phyloP scores from a whole-genome alignment of 768 basidiomycete species.

The Mycena crocata region DNA sequence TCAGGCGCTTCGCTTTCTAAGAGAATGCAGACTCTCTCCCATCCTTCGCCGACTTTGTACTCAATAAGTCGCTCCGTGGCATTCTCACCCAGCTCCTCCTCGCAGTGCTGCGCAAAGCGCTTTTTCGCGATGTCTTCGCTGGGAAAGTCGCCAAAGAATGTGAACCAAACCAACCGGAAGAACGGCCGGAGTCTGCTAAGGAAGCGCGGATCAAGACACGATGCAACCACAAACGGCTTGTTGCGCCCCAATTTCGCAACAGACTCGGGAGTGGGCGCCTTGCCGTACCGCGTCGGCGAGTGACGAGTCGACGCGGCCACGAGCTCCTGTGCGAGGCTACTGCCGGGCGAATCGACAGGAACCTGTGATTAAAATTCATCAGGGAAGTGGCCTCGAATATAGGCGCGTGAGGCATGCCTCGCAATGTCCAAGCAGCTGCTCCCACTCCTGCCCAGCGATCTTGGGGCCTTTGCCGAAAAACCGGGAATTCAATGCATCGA shows the following conservation, averaged over 20 bases:
- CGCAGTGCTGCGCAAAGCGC: slow-evolving; percentile 18
- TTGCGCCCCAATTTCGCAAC: slow-evolving; percentile 28
- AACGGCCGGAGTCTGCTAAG: slow-evolving; percentile 24
- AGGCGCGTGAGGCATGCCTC: neutral
- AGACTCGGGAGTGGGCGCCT: neutral
- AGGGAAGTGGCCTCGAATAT: neutral
- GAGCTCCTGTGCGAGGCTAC: slow-evolving; percentile 23
- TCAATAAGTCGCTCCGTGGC: slow-evolving; percentile 23
- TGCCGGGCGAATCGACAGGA: neutral
- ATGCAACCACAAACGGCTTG: slow-evolving; percentile 28
- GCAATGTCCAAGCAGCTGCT: slow-evolving; percentile 27
- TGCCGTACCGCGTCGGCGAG: slow-evolving; percentile 1
- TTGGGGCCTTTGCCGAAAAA: slow-evolving; percentile 25
- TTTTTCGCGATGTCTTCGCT: slow-evolving; percentile 28
- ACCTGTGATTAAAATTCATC: slow-evolving; percentile 8
- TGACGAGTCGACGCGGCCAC: neutral
- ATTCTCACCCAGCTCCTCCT: neutral
- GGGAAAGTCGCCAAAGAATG: slow-evolving; percentile 30
- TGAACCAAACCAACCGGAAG: slow-evolving; percentile 28
- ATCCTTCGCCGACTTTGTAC: slow-evolving; percentile 27
- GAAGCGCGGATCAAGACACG: slow-evolving; percentile 28
- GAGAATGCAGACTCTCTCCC: slow-evolving; percentile 28
- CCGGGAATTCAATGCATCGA: slow-evolving; percentile 24
- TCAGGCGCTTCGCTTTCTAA: slow-evolving; percentile 10
- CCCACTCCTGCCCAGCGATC: slow-evolving; percentile 25